Base-by-base conservation (phyloP, 1,284 basidiomycete genomes). In the Heterobasidion occidentale region DNA sequence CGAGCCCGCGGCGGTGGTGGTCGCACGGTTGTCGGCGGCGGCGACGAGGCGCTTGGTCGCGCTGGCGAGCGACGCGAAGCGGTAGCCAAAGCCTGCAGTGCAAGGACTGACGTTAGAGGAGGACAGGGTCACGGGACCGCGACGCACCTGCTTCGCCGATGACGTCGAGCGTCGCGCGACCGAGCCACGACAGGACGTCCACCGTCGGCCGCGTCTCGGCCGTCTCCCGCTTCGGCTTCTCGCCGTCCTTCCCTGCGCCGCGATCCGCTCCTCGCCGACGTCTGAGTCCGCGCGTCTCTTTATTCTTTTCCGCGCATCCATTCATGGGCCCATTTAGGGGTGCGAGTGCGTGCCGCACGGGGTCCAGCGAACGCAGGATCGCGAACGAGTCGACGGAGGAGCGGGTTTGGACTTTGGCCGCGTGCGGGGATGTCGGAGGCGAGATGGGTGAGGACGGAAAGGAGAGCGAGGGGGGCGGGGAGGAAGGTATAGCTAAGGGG, bases 121-220 rank as follows among this genome's bases (percentile, higher is more conserved):
- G 27, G 27, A 27, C 27, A 1, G 5, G 27, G 27, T 27, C 27
- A 27, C 34, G 17, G n/a, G 14, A 27, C 15, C 2, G 44, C n/a
- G 46, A 56, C 68, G 46, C 60, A 74, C 84, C 85, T 17, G 88
- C 84, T 47, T 84, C 72, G 6, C 86, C 86, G 56, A 92, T 88
- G 46, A 86, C 77, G 62, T 90, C 88, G 14, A 90, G 73, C 1
- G 86, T 86, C 8, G 84, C 79, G 36, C 80, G 78, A 1, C 76
- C 78, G 9, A 90, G 75, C 78, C 80, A 86, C 17, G 71, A 64
- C 55, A 86, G 70, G 15, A 81, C 79, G 60, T 91, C 86, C 46
- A 87, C 71, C 20, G 53, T 58, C 55, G 64, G 15, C 52, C 49
- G 15, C 44, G 51, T 42, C 35, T 17, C 19, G 46, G 5, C 27